These are phyloP conservation scores for Trichosanthes cucumerina DNA, from an alignment of 306 rosid species.

Conservation along the genomic window DNA sequence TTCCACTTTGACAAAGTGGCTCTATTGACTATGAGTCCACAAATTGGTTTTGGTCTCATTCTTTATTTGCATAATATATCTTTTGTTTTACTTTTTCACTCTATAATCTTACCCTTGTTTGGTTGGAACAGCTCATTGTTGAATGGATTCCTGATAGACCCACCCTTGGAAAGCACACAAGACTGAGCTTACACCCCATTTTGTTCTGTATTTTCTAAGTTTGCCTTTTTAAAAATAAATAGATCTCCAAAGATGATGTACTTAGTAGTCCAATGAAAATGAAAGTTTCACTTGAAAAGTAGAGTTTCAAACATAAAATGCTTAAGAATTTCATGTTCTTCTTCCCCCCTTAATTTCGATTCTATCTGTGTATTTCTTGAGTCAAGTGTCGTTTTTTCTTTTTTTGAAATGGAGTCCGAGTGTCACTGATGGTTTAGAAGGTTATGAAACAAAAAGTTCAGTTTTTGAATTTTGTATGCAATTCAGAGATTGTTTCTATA, in stretches of 20 bases:
- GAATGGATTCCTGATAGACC: background rate
- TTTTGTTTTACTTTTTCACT: background rate
- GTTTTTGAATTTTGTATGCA: background rate
- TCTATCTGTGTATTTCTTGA: background rate
- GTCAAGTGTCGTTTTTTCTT: background rate
- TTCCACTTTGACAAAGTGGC: background rate
- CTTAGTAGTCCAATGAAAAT: background rate
- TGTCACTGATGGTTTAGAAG: background rate
- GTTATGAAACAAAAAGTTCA: background rate
- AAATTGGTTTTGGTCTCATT: background rate
- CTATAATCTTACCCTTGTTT: background rate
- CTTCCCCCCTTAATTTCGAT: background rate
- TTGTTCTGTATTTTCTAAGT: background rate
- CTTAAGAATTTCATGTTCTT: background rate
- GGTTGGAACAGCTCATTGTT: background rate
- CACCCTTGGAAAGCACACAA: background rate
- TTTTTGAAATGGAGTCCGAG: no score
- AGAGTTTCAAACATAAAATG: background rate
- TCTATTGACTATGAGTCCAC: background rate
- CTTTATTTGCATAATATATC: background rate
- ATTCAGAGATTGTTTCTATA: background rate
- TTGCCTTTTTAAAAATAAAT: background rate
- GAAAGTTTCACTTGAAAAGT: background rate
- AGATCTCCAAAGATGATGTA: background rate
- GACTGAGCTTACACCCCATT: background rate